A percentile compares a stretch with the other conserved stretches of the same genome.
Conservation (phyloP, 345 rosid species). For the Pseudoturritis turrita region DNA sequence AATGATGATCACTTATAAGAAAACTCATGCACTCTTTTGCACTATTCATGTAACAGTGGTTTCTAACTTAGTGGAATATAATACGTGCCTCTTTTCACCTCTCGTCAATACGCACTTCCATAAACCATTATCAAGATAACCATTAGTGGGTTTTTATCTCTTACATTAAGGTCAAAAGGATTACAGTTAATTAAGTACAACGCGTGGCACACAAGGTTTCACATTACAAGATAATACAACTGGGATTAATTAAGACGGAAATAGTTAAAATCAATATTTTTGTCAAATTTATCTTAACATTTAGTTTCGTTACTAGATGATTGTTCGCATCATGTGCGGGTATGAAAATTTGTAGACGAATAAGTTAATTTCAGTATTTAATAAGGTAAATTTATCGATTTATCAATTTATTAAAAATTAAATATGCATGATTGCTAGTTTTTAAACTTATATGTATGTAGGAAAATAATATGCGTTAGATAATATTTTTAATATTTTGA, state of each 20-base stretch:
- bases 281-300: too few relatives aligned
- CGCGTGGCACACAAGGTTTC: constrained; percentile 26
- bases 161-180: background rate
- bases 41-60: constrained; percentile 1
- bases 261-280: background rate
- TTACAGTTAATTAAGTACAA: background rate
- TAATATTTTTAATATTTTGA: too few relatives aligned
- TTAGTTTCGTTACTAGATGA: too few relatives aligned
- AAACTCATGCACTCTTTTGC: background rate
- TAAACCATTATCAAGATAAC: background rate
- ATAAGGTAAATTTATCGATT: too few relatives aligned
- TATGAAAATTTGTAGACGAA: too few relatives aligned
- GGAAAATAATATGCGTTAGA: too few relatives aligned
- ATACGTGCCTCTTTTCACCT: constrained; percentile 20
- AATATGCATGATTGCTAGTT: too few relatives aligned
- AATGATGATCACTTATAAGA: constrained; percentile 17
- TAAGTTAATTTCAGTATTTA: too few relatives aligned
- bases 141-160: background rate
- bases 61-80: constrained; percentile 9
- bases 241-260: background rate
- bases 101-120: constrained; percentile 15
- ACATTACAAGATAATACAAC: background rate
- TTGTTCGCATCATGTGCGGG: too few relatives aligned
- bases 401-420: too few relatives aligned
- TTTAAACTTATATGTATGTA: too few relatives aligned